Conservation (phyloP, 441 rosid genomes). For the Kokia cookei region DNA sequence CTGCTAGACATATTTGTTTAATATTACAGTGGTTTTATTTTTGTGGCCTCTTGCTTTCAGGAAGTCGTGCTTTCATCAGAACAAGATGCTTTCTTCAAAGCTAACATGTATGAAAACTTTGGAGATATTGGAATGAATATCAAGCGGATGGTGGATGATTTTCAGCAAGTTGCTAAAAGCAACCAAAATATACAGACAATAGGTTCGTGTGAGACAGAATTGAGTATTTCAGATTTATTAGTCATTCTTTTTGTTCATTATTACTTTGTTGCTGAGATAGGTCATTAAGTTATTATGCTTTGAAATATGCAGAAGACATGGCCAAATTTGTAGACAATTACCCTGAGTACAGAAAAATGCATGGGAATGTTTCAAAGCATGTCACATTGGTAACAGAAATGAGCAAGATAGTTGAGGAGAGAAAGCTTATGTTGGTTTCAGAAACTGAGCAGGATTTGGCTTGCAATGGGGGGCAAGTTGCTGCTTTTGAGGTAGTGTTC, state of each 20-base stretch:
- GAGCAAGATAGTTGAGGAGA: constrained; percentile 94
- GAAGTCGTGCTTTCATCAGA: constrained; percentile 95
- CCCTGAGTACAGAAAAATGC: constrained; percentile 96
- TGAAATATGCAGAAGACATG: constrained; percentile 81
- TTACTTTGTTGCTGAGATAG: not conserved
- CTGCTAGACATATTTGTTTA: not conserved
- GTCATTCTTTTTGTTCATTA: not conserved
- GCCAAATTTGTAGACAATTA: constrained; percentile 94
- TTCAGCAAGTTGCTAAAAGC: constrained; percentile 94
- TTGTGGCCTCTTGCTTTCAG: constrained; percentile 33
- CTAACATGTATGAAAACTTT: constrained; percentile 89
- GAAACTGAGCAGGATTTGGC: constrained; percentile 96
- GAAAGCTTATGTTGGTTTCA: constrained; percentile 92
- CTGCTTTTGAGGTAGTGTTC: constrained; percentile 84
- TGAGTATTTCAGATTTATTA: constrained; percentile 1
- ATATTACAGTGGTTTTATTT: not conserved
- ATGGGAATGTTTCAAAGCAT: constrained; percentile 96
- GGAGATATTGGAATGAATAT: constrained; percentile 97
- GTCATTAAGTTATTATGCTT: constrained; percentile 15
- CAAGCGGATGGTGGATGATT: constrained; percentile 93
- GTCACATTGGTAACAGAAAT: constrained; percentile 97
- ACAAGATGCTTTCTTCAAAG: constrained; percentile 84
- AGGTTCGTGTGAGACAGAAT: constrained; percentile 45
- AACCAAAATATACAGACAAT: constrained; percentile 89
- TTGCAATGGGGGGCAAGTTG: constrained; percentile 95